Evolutionary conservation across 2,329 filamentous ascomycete species (phyloP), one percentile per base, ranked within the genome.

Genomic region (Cadophora sp.): DNA sequence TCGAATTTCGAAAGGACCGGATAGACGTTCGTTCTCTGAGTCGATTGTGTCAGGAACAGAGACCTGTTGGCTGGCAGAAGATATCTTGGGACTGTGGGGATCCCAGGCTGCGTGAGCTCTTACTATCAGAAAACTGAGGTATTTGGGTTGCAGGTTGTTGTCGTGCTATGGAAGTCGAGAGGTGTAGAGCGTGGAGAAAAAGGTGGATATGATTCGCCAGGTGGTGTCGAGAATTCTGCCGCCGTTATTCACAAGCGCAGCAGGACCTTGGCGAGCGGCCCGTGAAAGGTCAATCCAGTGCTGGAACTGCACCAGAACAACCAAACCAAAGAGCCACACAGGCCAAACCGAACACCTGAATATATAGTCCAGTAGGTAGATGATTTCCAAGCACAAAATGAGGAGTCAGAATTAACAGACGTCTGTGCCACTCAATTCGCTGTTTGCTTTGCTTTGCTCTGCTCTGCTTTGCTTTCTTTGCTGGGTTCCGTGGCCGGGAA

Each of bases 161-260:
- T 62, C 40, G 64, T 62, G 58, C 64, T 66, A 48, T 62, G 34
- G 58, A 56, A 31, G 50, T 66, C 59, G 58, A 66, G 59, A 58
- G 50, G 6, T 62, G 24, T 56, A 40, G 27, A 62, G 46, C 64
- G 64, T 66, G 64, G 22, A 56, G 19, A 51, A 26, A n/a, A 31
- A 40, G 26, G 16, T 53, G n/a, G 48, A 27, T 56, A 12, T 66
- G 48, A 66, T 62, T 66, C 58, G 64, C 31, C 29, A 53, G 46
- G 12, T 37, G 50, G 29, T 43, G 31, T 27, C 16, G 26, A 40
- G 31, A 58, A 66, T 66, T 66, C 64, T 66, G 64, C 64, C 64
- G 50, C 59, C 24, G 40, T 48, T 26, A 50, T 50, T 48, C 43
- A 24, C 26, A 48, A 27, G 24, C 43, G 58, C 40, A 46, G 29